phyloP scores from a whole-genome alignment of 768 basidiomycete species.

The Lactifluus piperatus region DNA sequence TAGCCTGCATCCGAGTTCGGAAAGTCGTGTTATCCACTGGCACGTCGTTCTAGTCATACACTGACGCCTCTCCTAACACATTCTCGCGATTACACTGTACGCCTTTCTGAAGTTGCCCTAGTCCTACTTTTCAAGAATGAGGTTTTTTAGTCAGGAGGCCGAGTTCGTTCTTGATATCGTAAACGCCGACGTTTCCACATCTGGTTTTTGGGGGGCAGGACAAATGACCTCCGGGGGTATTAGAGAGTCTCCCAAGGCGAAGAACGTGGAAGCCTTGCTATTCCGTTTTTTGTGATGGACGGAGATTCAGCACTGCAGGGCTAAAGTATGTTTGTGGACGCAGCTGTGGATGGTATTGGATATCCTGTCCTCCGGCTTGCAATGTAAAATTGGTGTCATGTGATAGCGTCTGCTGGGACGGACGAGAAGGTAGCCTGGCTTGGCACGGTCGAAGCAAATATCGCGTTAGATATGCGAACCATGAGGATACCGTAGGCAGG shows the following conservation, averaged over 20 bases:
- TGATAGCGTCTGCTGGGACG: conserved; percentile 62
- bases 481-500: conserved; percentile 33
- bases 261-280: conserved; percentile 24
- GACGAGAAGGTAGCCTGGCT: conserved; percentile 65
- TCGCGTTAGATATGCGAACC: conserved; percentile 46
- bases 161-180: too few relatives aligned
- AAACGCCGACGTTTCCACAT: too few relatives aligned
- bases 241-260: too few relatives aligned
- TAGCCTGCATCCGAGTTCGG: conserved; percentile 23
- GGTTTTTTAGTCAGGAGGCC: conserved; percentile 30
- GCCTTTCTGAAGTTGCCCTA: conserved; percentile 35
- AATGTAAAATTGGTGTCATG: conserved; percentile 40
- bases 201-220: conserved; percentile 21
- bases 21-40: conserved; percentile 26
- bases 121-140: conserved; percentile 36
- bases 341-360: conserved; percentile 31
- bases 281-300: not conserved
- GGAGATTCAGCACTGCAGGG: conserved; percentile 26
- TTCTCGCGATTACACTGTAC: not conserved
- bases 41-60: not conserved
- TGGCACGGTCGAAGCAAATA: conserved; percentile 54
- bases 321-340: conserved; percentile 41
- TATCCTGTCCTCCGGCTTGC: conserved; percentile 36
- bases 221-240: too few relatives aligned
- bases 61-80: not conserved